Base-by-base conservation (phyloP, 1,139 yeast genomes). In the Yamadazyma triangularis region DNA sequence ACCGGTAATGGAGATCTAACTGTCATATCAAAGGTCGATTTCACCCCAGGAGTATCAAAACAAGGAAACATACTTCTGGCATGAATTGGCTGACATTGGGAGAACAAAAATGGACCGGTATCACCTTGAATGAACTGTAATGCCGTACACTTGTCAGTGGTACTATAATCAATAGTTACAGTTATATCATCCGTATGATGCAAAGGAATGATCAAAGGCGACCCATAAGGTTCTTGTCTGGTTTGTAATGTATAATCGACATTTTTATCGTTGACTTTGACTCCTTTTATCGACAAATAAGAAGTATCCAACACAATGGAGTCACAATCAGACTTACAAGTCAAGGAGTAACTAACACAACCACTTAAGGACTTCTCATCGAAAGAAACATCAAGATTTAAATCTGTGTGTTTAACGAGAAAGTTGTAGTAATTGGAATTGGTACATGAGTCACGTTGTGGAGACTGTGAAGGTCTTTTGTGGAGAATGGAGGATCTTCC, bases 371-470 rank as follows among this genome's bases (percentile, higher is more conserved):
- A 36, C 34, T 59, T 53, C 13, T 44, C 34, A 10, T 53, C 59
- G 36, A 64, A 64, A 22, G 52, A 49, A 10, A 64, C 58, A 3
- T 42, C 38, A 27, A 60, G 45, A 24, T 49, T 45, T 33, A 64
- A 53, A 2, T 40, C 41, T n/a, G 64, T 55, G 22, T 47, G 34
- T 13, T 53, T 44, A 20, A 84, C 71, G 6, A 57, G 45, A 49
- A 83, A 81, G 27, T 63, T 48, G 21, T 47, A 47, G 57, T 85
- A 87, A 54, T 82, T 84, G 31, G 95, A 86, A 16, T 72, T 60
- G 4, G 95, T 84, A 12, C 91, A 80, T 15, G 84, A 81, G 54
- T 86, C 95, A 16, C 39, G 28, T 3, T 35, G 30, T 7, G 33
- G 40, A 6, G 20, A 18, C 9, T 25, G 23, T 4, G 13, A 4